Evolutionary conservation across 192 early-diverging fungal species (phyloP), one percentile per base, ranked within the genome.

Genomic region (Umbelopsis isabellina): DNA sequence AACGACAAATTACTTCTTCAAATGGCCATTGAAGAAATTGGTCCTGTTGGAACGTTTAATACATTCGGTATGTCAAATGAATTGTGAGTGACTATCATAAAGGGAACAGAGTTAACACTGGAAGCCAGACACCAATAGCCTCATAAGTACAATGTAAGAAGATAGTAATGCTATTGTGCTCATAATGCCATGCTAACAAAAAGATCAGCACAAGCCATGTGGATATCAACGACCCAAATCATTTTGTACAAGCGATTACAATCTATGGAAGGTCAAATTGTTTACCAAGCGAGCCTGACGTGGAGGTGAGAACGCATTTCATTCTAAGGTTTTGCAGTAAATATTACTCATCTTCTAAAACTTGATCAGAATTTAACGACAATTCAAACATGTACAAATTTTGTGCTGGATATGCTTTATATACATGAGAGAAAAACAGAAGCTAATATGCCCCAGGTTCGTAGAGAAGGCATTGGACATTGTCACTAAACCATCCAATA

Each of bases 361-460:
- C 0, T 1, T 35, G 7, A 2, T 18, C 11, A 61, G 55, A 7
- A 35, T 7, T 35, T 61, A 25, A 61, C 27, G 12, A 16, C 18
- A n/a, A 33, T 61, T 3, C 55, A 61, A 3, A 27, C 23, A 25
- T 61, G 55, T 4, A 61, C 55, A 4, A 35, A 25, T n/a, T 61
- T 61, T 61, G 55, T 61, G 18, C 33, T 61, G 7, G 55, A 61
- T 3, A 61, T 61, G 55, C 55, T 61, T 7, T 61, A 61, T 61
- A 61, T 61, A 18, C 55, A 61, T 35, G 55, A 61, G 13, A 61
- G 33, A 13, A 61, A 61, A n/a, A 33, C 55, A 37, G 55, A 61
- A 61, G 16, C n/a, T 16, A 61, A 61, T 61, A 35, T 25, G 16
- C 55, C 55, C 7, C 55, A 61, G 55, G 55, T 61, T 35, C 1